phyloP scores from a whole-genome alignment of 108 stramenopile genomes.

The Skeletonema tropicum region DNA sequence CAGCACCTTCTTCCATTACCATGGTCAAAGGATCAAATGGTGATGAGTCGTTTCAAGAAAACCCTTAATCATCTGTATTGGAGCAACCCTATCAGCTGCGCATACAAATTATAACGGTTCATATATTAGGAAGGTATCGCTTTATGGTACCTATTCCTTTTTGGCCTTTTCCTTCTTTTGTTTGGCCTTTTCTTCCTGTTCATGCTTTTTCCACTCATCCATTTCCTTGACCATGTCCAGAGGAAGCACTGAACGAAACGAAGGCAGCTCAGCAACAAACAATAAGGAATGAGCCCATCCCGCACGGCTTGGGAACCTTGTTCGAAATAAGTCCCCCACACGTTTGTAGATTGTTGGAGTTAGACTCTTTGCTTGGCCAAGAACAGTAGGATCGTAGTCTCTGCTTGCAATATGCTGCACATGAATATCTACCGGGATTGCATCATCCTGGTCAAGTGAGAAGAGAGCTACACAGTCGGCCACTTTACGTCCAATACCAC shows the following conservation, averaged over 20 bases:
- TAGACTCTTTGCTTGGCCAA: constrained; percentile 77
- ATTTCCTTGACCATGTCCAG: constrained; percentile 65
- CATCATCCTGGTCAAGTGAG: constrained; percentile 81
- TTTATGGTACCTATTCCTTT: no score
- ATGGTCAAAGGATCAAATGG: no score
- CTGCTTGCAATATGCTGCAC: constrained; percentile 97
- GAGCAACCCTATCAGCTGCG: no score
- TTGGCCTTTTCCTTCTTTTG: constrained; percentile 6
- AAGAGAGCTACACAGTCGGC: constrained; percentile 99
- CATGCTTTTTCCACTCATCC: constrained; percentile 54
- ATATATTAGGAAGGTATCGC: no score
- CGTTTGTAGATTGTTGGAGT: constrained; percentile 90
- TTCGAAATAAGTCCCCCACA: constrained; percentile 94
- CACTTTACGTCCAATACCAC: constrained; percentile 95
- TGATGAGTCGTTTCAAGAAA: no score
- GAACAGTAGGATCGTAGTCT: constrained; percentile 73
- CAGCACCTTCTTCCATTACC: no score
- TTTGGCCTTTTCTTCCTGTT: constrained; percentile 11
- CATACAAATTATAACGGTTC: no score
- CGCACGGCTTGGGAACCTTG: constrained; percentile 78
- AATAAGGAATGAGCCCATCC: constrained; percentile 99
- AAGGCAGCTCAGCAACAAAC: constrained; percentile 95
- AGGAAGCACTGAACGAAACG: constrained; percentile 76
- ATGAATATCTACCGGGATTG: constrained; percentile 97
- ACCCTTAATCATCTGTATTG: no score